Base-by-base conservation (phyloP, 768 basidiomycete genomes). In the Boletus pseudopeckii region DNA sequence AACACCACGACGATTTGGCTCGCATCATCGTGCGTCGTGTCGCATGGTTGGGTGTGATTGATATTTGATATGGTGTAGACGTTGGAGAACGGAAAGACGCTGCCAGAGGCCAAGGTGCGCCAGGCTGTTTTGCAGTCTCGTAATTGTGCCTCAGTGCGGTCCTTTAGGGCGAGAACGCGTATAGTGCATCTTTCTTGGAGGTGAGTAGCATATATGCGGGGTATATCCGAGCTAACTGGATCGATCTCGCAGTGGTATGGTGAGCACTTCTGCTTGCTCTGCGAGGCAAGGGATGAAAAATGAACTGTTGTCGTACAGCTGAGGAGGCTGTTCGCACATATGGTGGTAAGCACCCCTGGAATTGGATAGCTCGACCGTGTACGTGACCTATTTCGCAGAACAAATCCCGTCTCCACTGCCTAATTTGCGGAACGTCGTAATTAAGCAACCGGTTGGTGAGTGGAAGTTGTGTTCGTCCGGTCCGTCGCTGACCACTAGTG, bases 11-110 rank as follows among this genome's bases (percentile, higher is more conserved):
- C 34, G 97, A 99, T 68, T 76, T 99, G 36, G 83, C 84, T 3
- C 81, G 88, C 41, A 81, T 99, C 54, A 91, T 97, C 60, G 92
- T 90, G 48, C 66, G 86, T 75, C 20, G 33, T 24, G 7, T 48
- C 15, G 37, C 22, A 38, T 45, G 20, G 38, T 34, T 26, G 33
- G 45, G 17, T 42, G 32, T 48, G 33, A 28, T 57, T 43, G 42
- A 55, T 26, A 36, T 39, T 61, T 61, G 33, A 63, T 55, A 3
- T 43, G 47, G 42, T 45, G 37, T 69, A 92, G 91, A 95, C 92
- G 7, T 73, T 94, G 55, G 97, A 99, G 75, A 99, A 99, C 64
- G 97, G 97, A 34, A 99, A 98, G 74, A 80, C 93, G 8, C 74
- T 97, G 41, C 74, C 76, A 0, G 94, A 98, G 60, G 90, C 82